A percentile compares a stretch with the other conserved stretches of the same genome.
phyloP scores from a whole-genome alignment of 1,139 yeast genomes.

The Suhomyces kunorum region DNA sequence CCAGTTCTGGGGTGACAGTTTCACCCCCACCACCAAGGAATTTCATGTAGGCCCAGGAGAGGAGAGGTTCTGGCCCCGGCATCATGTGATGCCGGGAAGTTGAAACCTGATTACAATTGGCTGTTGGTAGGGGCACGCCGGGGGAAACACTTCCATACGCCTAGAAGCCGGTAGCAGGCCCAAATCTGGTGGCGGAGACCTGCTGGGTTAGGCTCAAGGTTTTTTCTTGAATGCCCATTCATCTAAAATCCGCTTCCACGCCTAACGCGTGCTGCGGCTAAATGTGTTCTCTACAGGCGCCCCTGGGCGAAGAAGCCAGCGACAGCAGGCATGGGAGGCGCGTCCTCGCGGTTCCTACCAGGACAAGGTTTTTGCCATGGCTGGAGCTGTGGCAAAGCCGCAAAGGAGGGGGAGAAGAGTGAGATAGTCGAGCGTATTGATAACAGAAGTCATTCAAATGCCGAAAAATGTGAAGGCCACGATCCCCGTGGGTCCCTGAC shows the following conservation, averaged over 20 bases:
- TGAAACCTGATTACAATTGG: background rate
- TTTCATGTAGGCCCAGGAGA: background rate
- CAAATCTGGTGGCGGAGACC: too few species aligned
- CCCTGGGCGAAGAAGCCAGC: slow-evolving; percentile 1
- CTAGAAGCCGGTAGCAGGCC: too few species aligned
- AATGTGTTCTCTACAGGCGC: background rate
- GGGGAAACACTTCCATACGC: background rate
- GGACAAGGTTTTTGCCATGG: too few species aligned
- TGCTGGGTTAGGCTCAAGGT: background rate
- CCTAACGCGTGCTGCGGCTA: slow-evolving; percentile 2
- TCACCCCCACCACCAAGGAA: background rate
- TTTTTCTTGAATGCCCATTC: slow-evolving; percentile 3
- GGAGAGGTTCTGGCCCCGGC: background rate
- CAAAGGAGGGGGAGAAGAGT: too few species aligned
- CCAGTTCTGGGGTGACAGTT: too few species aligned
- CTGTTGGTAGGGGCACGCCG: background rate
- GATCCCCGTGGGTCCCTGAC: too few species aligned
- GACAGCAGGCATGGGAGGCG: too few species aligned
- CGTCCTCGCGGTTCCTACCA: too few species aligned
- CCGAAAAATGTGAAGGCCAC: too few species aligned
- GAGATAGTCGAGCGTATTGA: too few species aligned
- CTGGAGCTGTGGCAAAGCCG: too few species aligned
- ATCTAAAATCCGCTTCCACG: slow-evolving; percentile 4
- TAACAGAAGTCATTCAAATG: too few species aligned
- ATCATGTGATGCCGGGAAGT: background rate